Evolutionary conservation across 768 basidiomycete species (phyloP).

Genomic region (Mycena crocata): DNA sequence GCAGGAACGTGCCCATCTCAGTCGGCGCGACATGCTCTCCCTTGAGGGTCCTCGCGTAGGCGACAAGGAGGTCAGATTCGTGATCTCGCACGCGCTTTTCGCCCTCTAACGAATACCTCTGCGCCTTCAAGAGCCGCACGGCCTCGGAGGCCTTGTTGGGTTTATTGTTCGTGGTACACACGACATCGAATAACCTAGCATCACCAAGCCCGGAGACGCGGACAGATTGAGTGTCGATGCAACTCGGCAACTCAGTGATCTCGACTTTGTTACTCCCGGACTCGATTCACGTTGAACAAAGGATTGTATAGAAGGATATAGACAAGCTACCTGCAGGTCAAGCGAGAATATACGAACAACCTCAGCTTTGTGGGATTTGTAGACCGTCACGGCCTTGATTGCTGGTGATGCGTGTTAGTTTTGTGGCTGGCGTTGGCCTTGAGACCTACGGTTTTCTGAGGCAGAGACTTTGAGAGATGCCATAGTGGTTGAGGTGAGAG

Average conservation of each 20-base stretch:
- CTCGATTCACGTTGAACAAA: constrained; percentile 44
- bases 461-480: constrained; percentile 28
- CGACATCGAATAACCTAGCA: constrained; percentile 66
- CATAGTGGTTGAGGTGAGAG: constrained; percentile 9
- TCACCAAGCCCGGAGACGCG: constrained; percentile 63
- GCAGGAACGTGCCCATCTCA: constrained; percentile 55
- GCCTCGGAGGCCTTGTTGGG: constrained; percentile 43
- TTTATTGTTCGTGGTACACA: constrained; percentile 53
- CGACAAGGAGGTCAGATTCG: constrained; percentile 55
- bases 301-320: not conserved
- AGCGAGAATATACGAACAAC: constrained; percentile 63
- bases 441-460: constrained; percentile 19
- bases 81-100: constrained; percentile 54
- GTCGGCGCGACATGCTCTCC: constrained; percentile 54
- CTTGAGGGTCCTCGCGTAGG: constrained; percentile 57
- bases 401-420: constrained; percentile 29
- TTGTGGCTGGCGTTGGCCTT: not conserved
- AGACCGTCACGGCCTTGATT: constrained; percentile 67
- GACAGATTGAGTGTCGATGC: constrained; percentile 63
- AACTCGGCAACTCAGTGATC: constrained; percentile 61
- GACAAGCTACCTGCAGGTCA: constrained; percentile 56
- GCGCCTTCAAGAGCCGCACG: constrained; percentile 50
- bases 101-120: constrained; percentile 49
- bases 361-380: constrained; percentile 68
- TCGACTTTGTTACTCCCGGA: constrained; percentile 64